These are phyloP conservation scores for Ramaria sp. DNA, from an alignment of 768 basidiomycete species.

Conservation along the genomic window DNA sequence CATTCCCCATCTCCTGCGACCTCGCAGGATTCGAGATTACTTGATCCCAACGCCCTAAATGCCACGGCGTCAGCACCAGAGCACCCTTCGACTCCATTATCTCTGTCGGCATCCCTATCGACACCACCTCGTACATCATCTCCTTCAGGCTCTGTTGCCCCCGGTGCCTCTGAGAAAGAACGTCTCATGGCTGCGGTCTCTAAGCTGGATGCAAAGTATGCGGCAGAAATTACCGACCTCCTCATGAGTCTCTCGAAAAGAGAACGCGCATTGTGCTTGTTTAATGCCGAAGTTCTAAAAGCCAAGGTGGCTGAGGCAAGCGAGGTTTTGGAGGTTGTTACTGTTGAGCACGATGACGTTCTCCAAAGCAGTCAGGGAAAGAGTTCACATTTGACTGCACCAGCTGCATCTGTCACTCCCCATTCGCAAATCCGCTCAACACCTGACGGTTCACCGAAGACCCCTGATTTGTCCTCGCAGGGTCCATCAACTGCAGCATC, in stretches of 20 bases:
- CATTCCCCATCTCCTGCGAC: slow-evolving; percentile 27
- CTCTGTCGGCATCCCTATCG: slow-evolving; percentile 60
- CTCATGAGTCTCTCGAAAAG: slow-evolving; percentile 81
- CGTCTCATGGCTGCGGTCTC: slow-evolving; percentile 58
- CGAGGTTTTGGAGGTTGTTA: slow-evolving; percentile 50
- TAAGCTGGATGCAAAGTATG: slow-evolving; percentile 46
- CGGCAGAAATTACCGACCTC: slow-evolving; percentile 60
- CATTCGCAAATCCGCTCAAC: slow-evolving; percentile 45
- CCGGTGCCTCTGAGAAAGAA: slow-evolving; percentile 58
- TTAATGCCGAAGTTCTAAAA: slow-evolving; percentile 72
- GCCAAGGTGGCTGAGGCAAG: slow-evolving; percentile 76
- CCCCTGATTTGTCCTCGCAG: slow-evolving; percentile 66
- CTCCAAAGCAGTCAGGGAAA: slow-evolving; percentile 25
- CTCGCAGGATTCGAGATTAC: slow-evolving; percentile 62
- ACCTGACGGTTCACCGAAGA: slow-evolving; percentile 46
- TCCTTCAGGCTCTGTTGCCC: slow-evolving; percentile 49
- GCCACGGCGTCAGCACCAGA: slow-evolving; percentile 85
- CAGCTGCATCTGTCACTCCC: slow-evolving; percentile 41
- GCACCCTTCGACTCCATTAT: slow-evolving; percentile 79
- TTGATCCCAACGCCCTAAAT: slow-evolving; percentile 49
- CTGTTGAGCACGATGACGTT: slow-evolving; percentile 39
- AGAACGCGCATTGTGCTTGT: slow-evolving; percentile 84
- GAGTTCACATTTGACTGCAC: slow-evolving; percentile 23
- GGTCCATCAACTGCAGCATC: slow-evolving; percentile 65
- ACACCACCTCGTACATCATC: slow-evolving; percentile 81